Evolutionary conservation across 805 yeast species (phyloP), one percentile per base, ranked within the genome.

Genomic region (Pichia heedii): DNA sequence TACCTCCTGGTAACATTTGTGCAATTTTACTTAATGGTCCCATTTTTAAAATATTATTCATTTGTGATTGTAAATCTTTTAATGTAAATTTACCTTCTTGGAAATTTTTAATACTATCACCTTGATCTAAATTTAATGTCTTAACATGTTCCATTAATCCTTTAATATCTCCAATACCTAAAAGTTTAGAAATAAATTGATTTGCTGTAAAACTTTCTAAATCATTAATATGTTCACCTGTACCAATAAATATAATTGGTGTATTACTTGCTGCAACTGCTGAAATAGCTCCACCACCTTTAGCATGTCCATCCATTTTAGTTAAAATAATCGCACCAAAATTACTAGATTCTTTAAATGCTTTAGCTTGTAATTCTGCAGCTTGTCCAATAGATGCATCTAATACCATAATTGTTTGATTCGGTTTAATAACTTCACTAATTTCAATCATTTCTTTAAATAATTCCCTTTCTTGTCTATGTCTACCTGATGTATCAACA

Each of bases 321-420:
- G 98, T 90, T 58, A 90, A 73, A 47, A 90, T 83, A 50, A 90
- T 90, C 22, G 97, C 88, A 55, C 98, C 98, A 58, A 93, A 93
- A 58, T 90, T 81, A 5, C 96, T 72, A 27, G 89, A 77, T 41
- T 89, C 96, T 63, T 90, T 93, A 68, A 90, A 90, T 0, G 98
- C 98, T 56, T 74, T 76, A 5, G 96, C 86, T 65, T 90, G 98
- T 8, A 83, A 74, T 68, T 90, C 96, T 2, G 98, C 98, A 12
- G 97, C 97, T 67, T 90, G 98, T 60, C 98, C 98, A 51, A 90
- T 90, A 2, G 96, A 80, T 0, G 97, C 97, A 63, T 90, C 98
- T 61, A 90, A 73, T 33, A 90, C 97, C 97, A 90, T 87, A 46
- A 90, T 85, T 2, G 98, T 93, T 63, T 93, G 97, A 50, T 87